These are phyloP conservation scores for Fusarium begoniae DNA, from an alignment of 2,329 filamentous ascomycete species.

Conservation along the genomic window DNA sequence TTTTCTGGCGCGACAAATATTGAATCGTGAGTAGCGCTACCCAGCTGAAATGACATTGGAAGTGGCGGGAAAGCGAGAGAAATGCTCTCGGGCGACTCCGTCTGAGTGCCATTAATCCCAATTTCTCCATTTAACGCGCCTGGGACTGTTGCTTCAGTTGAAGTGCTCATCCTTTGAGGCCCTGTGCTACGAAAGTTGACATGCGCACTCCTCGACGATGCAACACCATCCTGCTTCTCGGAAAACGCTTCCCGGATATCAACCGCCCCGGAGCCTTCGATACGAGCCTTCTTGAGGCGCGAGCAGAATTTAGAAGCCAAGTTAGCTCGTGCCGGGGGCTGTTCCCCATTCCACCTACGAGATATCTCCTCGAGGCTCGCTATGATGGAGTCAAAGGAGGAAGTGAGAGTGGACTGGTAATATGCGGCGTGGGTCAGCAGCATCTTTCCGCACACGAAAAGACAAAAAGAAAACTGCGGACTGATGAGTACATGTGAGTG, in stretches of 20 bases:
- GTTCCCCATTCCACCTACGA: conserved; percentile 16
- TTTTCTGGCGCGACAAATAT: background rate
- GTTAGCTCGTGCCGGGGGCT: background rate
- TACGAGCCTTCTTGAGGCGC: conserved; percentile 9
- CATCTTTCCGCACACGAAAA: conserved; percentile 29
- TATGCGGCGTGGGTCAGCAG: conserved; percentile 24
- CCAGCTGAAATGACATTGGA: background rate
- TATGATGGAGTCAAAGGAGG: conserved; percentile 16
- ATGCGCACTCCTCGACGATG: background rate
- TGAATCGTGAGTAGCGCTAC: background rate
- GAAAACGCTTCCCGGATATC: conserved; percentile 27
- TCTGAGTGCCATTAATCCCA: background rate
- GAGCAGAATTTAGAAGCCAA: conserved; percentile 28
- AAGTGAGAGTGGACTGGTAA: background rate
- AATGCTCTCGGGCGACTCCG: background rate
- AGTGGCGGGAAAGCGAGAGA: conserved; percentile 3
- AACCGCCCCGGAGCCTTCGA: background rate
- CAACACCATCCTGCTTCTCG: background rate
- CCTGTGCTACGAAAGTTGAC: background rate
- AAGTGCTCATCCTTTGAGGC: background rate
- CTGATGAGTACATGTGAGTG: conserved; percentile 10
- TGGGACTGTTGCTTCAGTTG: background rate
- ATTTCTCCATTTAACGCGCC: background rate
- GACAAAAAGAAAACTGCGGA: conserved; percentile 30
- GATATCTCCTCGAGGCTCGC: conserved; percentile 18